Base-by-base conservation (phyloP, 371 early-diverging fungal species). In the Circinella minor region DNA sequence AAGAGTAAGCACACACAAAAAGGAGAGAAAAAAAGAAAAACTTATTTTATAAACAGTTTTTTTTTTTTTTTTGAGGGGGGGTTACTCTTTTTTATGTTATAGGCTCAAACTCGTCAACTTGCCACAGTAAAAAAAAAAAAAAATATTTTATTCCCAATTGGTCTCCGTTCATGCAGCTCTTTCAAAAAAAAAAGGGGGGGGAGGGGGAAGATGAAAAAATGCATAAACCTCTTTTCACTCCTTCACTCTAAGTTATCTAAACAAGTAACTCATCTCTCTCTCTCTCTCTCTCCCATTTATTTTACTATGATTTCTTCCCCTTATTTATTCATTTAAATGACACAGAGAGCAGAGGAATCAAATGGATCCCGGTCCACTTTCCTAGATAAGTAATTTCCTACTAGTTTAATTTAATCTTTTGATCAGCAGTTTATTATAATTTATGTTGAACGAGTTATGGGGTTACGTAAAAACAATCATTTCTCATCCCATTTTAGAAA, bases 361-460 rank as follows among this genome's bases (percentile, higher is more conserved):
- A n/a, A n/a, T n/a, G 27, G 27, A 57, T 57, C 57, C 57, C 57
- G 57, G 57, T 14, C 57, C 57, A 34, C 57, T 57, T 57, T 57
- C 57, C 57, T 34, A 34, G 27, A 27, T 57, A 0, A 34, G 57
- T 1, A 57, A 27, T 57, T 51, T 57, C 57, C 57, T 57, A 20
- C 27, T 34, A 27, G 7, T 27, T 27, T 57, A 10, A 34, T n/a
- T 17, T n/a, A 10, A 27, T 27, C 27, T 27, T 27, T 34, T 57
- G 57, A 57, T 57, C 57, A 57, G 36, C 20, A 57, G 57, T n/a
- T 5, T 7, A 5, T 10, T 20, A 27, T 51, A 5, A 51, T 47
- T 0, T 47, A 15, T 47, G 47, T 47, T 47, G 47, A 15, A 11
- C 47, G 15, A 20, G 18, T 10, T n/a, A 15, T 55, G 55, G 55